Conservation (phyloP, 2,329 filamentous ascomycete genomes). For the Monosporascus sp. region DNA sequence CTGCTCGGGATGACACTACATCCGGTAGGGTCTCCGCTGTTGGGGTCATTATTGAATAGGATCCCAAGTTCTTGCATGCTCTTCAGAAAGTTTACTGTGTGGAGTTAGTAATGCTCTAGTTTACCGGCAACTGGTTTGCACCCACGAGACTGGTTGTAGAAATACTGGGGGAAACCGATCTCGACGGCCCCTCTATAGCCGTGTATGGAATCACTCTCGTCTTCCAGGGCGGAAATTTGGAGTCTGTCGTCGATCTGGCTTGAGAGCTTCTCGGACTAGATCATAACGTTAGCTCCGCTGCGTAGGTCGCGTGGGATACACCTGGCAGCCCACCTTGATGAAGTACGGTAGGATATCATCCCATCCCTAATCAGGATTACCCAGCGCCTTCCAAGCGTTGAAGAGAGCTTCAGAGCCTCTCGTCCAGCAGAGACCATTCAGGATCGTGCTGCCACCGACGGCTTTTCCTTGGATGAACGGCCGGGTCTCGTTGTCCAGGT, state of each 20-base stretch:
- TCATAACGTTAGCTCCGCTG: background rate
- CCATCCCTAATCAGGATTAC: constrained; percentile 39
- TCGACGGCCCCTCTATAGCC: constrained; percentile 31
- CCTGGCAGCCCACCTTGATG: constrained; percentile 32
- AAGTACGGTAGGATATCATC: constrained; percentile 43
- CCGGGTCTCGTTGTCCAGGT: constrained; percentile 30
- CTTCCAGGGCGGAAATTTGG: constrained; percentile 18
- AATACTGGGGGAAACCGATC: constrained; percentile 32
- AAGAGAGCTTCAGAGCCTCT: constrained; percentile 35
- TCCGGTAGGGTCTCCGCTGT: constrained; percentile 31
- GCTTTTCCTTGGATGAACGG: constrained; percentile 31
- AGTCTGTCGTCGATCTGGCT: constrained; percentile 15
- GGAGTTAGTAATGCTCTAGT: constrained; percentile 4
- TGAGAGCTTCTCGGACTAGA: constrained; percentile 33
- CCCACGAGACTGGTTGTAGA: constrained; percentile 36
- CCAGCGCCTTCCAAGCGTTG: constrained; percentile 37
- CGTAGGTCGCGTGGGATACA: no score
- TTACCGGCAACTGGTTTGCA: background rate
- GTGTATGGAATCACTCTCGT: constrained; percentile 24
- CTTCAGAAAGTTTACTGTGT: constrained; percentile 31
- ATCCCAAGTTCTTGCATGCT: constrained; percentile 33
- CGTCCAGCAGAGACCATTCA: constrained; percentile 38
- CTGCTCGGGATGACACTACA: constrained; percentile 32
- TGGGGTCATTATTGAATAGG: constrained; percentile 29
- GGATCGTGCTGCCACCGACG: constrained; percentile 34